Base-by-base conservation (phyloP, 2,329 filamentous ascomycete species). In the Sporothrix pseudoabietina region DNA sequence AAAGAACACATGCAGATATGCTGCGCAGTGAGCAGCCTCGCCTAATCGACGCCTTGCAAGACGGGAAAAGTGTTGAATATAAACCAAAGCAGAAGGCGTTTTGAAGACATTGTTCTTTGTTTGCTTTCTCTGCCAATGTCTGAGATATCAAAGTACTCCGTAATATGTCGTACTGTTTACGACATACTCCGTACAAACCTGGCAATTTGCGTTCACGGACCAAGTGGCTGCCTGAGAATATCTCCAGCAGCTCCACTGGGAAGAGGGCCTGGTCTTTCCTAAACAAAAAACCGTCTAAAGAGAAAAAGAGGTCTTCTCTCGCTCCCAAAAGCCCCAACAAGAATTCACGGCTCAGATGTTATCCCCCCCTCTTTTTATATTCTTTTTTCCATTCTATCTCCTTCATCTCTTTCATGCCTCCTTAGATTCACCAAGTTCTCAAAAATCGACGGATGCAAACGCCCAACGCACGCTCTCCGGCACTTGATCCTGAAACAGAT, bases 161-260 rank as follows among this genome's bases (percentile, higher is more conserved):
- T 26, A 26, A n/a, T n/a, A n/a, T n/a, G n/a, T n/a, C 22, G 3
- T 12, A 66, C 12, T 14, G 39, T 14, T 26, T 26, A 12, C n/a
- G n/a, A n/a, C n/a, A n/a, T n/a, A n/a, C n/a, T n/a, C n/a, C n/a
- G n/a, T n/a, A n/a, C 52, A 66, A 19, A 66, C n/a, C 35, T 66
- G 61, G 61, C 30, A 44, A 2, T 59, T 4, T 47, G 22, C 26
- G 39, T 35, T 71, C 69, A 71, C 69, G 41, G 69, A 32, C 69
- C 69, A 71, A 35, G 55, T 71, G n/a, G 69, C 69, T 71, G 69
- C 69, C 69, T 71, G 16, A n/a, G 41, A 35, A 35, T 19, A 44
- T 39, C 54, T 61, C 55, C 54, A 71, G 55, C 39, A 26, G 65
- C 7, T 49, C 22, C 16, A 52, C 39, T 9, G 19, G 12, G 19